A percentile compares a stretch with the other conserved stretches of the same genome.
phyloP scores from a whole-genome alignment of 306 rosid species.

The Casuarina glauca region DNA sequence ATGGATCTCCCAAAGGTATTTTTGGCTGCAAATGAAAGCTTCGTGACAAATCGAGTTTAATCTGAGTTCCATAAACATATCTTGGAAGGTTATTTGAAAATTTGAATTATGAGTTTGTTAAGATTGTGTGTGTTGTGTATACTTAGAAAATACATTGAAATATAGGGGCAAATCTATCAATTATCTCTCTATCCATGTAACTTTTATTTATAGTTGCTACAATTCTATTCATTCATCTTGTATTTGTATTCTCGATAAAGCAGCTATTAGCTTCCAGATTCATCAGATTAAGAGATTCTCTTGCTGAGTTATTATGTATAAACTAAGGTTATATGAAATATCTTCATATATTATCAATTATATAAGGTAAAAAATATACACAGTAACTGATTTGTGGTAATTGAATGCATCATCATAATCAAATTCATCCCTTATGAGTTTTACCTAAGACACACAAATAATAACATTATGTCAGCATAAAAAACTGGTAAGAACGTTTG shows the following conservation, averaged over 20 bases:
- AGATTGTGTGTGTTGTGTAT: too few species aligned
- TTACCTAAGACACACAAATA: constrained; percentile 37
- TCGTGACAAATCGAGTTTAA: constrained; percentile 21
- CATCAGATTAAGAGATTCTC: too few species aligned
- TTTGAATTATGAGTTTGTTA: too few species aligned
- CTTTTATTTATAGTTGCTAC: too few species aligned
- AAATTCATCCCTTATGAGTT: constrained; percentile 59
- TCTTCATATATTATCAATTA: not conserved
- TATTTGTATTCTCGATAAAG: too few species aligned
- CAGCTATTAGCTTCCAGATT: too few species aligned
- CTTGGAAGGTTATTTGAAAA: constrained; percentile 16
- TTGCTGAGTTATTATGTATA: too few species aligned
- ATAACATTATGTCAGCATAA: not conserved
- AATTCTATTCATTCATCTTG: too few species aligned
- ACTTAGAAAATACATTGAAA: too few species aligned
- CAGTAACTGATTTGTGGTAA: constrained; percentile 41
- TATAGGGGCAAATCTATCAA: too few species aligned
- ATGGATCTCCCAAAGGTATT: constrained; percentile 93
- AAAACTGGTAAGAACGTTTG: not conserved
- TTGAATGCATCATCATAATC: constrained; percentile 70
- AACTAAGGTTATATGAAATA: too few species aligned
- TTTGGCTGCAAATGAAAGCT: constrained; percentile 13
- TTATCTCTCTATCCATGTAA: too few species aligned
- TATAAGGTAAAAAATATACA: not conserved
- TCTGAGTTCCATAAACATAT: constrained; percentile 20